Evolutionary conservation across 352 stramenopile genomes (phyloP).

Genomic region (Globisporangium iwayamae): DNA sequence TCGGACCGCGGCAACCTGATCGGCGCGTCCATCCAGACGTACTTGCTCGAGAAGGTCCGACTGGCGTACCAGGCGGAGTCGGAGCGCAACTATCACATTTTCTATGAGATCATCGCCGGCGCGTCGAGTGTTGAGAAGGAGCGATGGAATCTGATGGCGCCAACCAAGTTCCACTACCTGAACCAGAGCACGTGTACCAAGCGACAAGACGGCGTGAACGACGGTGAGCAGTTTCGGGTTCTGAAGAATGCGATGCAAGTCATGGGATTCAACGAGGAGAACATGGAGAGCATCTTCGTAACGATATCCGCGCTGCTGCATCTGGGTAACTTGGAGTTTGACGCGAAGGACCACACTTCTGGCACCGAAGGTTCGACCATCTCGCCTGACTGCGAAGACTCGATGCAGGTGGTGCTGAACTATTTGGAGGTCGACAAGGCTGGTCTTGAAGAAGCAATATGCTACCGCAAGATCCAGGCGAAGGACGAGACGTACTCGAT

Average conservation of each 20-base stretch:
- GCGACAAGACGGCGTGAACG: conserved; percentile 87
- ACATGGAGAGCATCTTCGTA: conserved; percentile 91
- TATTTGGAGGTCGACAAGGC: conserved; percentile 88
- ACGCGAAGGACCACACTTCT: conserved; percentile 53
- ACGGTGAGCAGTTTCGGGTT: conserved; percentile 83
- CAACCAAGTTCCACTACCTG: conserved; percentile 86
- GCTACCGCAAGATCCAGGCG: conserved; percentile 91
- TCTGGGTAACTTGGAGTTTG: conserved; percentile 93
- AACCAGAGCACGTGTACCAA: conserved; percentile 86
- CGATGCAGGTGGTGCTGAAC: conserved; percentile 76
- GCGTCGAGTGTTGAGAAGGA: conserved; percentile 56
- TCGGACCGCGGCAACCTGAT: conserved; percentile 66
- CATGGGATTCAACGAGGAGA: conserved; percentile 85
- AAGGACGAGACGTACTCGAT: conserved; percentile 90
- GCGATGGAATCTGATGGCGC: conserved; percentile 50
- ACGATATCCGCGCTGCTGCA: conserved; percentile 91
- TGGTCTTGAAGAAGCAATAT: conserved; percentile 89
- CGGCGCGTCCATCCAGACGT: conserved; percentile 93
- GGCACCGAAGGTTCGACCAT: conserved; percentile 73
- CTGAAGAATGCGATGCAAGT: conserved; percentile 77
- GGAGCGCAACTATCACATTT: conserved; percentile 97
- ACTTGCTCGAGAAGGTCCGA: conserved; percentile 95
- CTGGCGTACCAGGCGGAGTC: conserved; percentile 90
- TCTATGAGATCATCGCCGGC: conserved; percentile 92
- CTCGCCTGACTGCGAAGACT: conserved; percentile 39